phyloP scores from a whole-genome alignment of 176 grass and related monocot species.

The Thinopyrum elongatum region DNA sequence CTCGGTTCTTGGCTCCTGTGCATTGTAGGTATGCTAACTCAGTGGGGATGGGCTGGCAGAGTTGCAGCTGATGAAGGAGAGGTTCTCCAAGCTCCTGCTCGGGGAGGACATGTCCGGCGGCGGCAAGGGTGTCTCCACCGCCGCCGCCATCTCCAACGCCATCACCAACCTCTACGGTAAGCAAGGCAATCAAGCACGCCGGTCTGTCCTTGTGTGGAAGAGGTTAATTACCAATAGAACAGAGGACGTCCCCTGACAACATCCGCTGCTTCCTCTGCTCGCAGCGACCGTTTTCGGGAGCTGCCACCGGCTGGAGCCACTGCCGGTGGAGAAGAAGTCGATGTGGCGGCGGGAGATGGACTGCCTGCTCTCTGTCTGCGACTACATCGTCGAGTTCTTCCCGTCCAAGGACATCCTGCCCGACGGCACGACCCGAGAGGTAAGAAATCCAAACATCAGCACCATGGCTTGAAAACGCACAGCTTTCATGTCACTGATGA shows the following conservation, averaged over 20 bases:
- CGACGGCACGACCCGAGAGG: slow-evolving; percentile 60
- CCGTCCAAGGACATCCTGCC: slow-evolving; percentile 61
- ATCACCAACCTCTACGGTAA: slow-evolving; percentile 95
- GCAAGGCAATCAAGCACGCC: background rate
- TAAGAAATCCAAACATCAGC: background rate
- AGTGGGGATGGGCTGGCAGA: slow-evolving; percentile 36
- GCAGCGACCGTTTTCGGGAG: slow-evolving; percentile 87
- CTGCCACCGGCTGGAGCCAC: slow-evolving; percentile 73
- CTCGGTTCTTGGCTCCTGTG: background rate
- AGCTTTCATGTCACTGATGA: background rate
- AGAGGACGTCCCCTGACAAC: background rate
- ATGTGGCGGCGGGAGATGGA: slow-evolving; percentile 96
- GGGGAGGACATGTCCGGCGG: slow-evolving; percentile 96
- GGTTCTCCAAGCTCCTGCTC: slow-evolving; percentile 84
- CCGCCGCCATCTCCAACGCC: slow-evolving; percentile 86
- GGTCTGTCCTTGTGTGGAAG: background rate
- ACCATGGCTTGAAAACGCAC: too few relatives aligned
- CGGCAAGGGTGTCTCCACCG: slow-evolving; percentile 78
- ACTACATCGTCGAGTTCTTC: slow-evolving; percentile 86
- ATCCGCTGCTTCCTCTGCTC: slow-evolving; percentile 17
- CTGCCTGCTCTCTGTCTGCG: slow-evolving; percentile 77
- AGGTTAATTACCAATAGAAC: background rate
- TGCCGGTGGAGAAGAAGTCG: slow-evolving; percentile 58
- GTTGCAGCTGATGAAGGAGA: slow-evolving; percentile 73
- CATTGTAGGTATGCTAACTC: too few relatives aligned